Conservation (phyloP, 2,329 filamentous ascomycete species). For the Alternaria sp. region DNA sequence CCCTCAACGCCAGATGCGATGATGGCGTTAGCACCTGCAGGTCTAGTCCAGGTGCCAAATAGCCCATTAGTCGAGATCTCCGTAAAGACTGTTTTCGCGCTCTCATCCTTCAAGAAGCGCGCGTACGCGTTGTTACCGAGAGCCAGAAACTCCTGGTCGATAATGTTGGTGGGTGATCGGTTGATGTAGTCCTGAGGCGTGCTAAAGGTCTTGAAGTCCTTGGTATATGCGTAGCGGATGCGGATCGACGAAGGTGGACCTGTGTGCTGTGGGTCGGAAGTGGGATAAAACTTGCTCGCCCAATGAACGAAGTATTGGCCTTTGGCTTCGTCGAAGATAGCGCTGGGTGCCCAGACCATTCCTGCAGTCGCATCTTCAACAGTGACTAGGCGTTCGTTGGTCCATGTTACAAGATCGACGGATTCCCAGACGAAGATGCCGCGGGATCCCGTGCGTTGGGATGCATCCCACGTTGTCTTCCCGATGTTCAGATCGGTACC, state of each 20-base stretch:
- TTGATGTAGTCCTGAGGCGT: constrained; percentile 60
- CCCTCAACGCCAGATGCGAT: constrained; percentile 46
- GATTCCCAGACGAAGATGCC: constrained; percentile 64
- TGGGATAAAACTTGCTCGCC: constrained; percentile 56
- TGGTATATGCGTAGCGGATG: constrained; percentile 63
- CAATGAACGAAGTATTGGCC: constrained; percentile 58
- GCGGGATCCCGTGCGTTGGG: constrained; percentile 59
- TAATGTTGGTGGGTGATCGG: constrained; percentile 56
- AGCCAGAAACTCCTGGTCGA: constrained; percentile 64
- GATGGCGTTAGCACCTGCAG: constrained; percentile 52
- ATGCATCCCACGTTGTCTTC: constrained; percentile 60
- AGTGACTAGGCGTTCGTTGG: constrained; percentile 55
- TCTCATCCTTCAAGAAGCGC: constrained; percentile 64
- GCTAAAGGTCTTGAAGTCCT: constrained; percentile 62
- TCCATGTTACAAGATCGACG: constrained; percentile 60
- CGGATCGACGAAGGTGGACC: constrained; percentile 52
- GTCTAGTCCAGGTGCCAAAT: constrained; percentile 60
- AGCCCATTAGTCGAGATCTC: constrained; percentile 58
- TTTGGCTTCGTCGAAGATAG: constrained; percentile 59
- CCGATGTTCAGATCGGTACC: constrained; percentile 62
- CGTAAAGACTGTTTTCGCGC: constrained; percentile 59
- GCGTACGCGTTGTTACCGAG: constrained; percentile 55
- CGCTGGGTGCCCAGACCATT: constrained; percentile 66
- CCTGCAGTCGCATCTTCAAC: constrained; percentile 62
- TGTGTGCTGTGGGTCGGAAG: constrained; percentile 57